A percentile compares a stretch with the other conserved stretches of the same genome.
phyloP scores from a whole-genome alignment of 306 rosid genomes.

The Inga laurina region DNA sequence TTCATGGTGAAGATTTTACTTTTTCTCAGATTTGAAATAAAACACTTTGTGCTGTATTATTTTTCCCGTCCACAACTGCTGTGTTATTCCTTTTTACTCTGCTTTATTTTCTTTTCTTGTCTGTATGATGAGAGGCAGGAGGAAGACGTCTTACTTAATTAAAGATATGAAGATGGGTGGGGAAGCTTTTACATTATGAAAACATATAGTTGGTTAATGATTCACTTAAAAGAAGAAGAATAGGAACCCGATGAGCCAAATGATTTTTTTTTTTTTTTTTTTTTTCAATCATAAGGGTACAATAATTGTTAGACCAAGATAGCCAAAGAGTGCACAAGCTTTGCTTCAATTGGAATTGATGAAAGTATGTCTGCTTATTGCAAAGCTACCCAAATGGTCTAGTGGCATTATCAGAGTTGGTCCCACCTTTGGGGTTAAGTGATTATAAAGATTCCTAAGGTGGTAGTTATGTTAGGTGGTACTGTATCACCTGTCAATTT shows the following conservation, averaged over 20 bases:
- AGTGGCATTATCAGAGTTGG: constrained; percentile 12
- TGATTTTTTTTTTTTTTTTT: not conserved
- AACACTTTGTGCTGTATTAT: not conserved
- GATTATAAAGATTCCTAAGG: constrained; percentile 9
- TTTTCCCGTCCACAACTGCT: not conserved
- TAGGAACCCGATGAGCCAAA: not conserved
- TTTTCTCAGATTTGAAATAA: not conserved
- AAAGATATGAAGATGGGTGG: not conserved
- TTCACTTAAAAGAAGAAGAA: not conserved
- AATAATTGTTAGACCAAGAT: not conserved
- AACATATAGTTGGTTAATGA: not conserved
- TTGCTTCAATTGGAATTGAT: constrained; percentile 15
- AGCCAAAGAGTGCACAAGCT: not conserved
- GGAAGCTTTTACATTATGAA: not conserved
- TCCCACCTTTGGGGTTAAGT: not conserved
- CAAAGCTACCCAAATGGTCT: not conserved
- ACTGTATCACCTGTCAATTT: not conserved
- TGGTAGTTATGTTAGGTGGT: constrained; percentile 13
- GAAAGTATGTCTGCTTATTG: constrained; percentile 3
- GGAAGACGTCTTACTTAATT: not conserved
- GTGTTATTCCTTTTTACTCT: not conserved
- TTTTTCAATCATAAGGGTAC: not conserved
- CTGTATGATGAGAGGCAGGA: not conserved
- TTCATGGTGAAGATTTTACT: not conserved
- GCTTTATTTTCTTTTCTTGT: not conserved